Conservation (phyloP, 2,329 filamentous ascomycete species). For the Ceratocystis destructans region DNA sequence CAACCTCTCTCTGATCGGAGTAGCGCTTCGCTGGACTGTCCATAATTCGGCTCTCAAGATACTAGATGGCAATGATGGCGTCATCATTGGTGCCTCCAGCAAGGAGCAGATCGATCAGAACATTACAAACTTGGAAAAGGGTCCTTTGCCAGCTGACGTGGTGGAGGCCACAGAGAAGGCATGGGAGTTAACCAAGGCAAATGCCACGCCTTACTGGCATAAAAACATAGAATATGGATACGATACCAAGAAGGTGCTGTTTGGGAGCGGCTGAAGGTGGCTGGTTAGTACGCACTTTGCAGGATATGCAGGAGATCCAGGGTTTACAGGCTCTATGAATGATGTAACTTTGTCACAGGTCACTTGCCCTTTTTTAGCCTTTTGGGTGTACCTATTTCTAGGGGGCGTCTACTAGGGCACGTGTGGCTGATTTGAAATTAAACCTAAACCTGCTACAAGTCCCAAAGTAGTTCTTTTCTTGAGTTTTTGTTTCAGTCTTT, state of each 20-base stretch:
- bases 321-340: neutral
- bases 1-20: slow-evolving; percentile 55
- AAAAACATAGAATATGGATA: slow-evolving; percentile 53
- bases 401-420: neutral
- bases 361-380: neutral
- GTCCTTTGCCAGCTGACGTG: slow-evolving; percentile 63
- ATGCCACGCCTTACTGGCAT: slow-evolving; percentile 41
- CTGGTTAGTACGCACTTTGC: neutral
- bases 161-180: slow-evolving; percentile 62
- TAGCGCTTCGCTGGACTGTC: slow-evolving; percentile 56
- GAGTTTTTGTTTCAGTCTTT: neutral
- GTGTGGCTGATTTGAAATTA: neutral
- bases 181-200: slow-evolving; percentile 55
- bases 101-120: slow-evolving; percentile 44
- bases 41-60: slow-evolving; percentile 52
- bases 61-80: slow-evolving; percentile 41
- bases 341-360: neutral
- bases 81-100: slow-evolving; percentile 47
- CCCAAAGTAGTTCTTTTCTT: neutral
- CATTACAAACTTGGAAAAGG: slow-evolving; percentile 47
- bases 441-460: neutral
- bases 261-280: slow-evolving; percentile 28
- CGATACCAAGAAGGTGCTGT: slow-evolving; percentile 47
- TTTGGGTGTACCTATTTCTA: neutral
- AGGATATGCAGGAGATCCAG: neutral